phyloP scores from a whole-genome alignment of 805 yeast genomes.

The Yarrowia sp. region DNA sequence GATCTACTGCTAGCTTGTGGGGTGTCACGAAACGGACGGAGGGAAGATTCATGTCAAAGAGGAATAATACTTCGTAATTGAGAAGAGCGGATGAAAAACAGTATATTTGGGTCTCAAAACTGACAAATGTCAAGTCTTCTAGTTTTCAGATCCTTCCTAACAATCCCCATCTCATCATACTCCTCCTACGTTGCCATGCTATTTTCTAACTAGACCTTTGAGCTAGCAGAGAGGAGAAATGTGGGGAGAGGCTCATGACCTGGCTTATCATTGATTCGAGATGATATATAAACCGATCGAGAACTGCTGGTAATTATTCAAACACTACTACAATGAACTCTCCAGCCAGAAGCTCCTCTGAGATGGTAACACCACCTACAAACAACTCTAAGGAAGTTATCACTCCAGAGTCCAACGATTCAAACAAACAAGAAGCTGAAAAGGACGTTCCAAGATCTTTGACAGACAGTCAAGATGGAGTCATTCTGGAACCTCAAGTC shows the following conservation, averaged over 20 bases:
- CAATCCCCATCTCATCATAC: too few relatives aligned
- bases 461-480: background rate
- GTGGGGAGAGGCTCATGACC: constrained; percentile 5
- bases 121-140: too few relatives aligned
- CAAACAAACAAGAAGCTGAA: background rate
- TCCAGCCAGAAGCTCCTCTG: background rate
- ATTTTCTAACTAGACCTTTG: background rate
- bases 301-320: too few relatives aligned
- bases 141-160: too few relatives aligned
- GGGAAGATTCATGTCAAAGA: too few relatives aligned
- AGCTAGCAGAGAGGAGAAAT: background rate
- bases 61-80: too few relatives aligned
- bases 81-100: too few relatives aligned
- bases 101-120: too few relatives aligned
- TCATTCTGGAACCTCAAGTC: background rate
- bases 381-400: too few relatives aligned
- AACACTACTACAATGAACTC: background rate
- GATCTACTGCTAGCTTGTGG: constrained; percentile 12
- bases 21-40: background rate
- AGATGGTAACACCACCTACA: background rate
- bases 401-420: background rate
- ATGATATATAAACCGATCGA: background rate
- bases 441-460: background rate
- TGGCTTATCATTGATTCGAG: background rate
- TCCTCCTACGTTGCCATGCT: background rate